Base-by-base conservation (phyloP, 2,329 filamentous ascomycete species). In the Paramyrothecium sp. region DNA sequence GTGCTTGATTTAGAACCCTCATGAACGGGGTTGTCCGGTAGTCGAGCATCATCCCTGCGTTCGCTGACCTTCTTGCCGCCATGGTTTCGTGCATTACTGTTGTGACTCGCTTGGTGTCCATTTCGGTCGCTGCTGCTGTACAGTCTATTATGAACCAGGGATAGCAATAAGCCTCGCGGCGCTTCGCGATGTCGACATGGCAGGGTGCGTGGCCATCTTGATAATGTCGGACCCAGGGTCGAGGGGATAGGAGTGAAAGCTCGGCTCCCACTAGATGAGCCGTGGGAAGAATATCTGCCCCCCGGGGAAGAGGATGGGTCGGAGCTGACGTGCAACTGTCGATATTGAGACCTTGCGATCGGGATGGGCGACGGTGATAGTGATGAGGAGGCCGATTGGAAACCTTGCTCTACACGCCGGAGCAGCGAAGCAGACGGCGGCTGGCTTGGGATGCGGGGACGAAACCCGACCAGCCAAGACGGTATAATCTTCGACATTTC, bases 401-500 rank as follows among this genome's bases (percentile, higher is more conserved):
- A 30, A 30, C 26, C 26, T 4, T 30, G 47, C 7, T 21, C 19
- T 23, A 20, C 19, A 23, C 16, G 47, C 12, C 47, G 4, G 19
- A 20, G 47, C 7, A 23, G 19, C 16, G 33, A n/a, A n/a, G n/a
- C 30, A 41, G 10, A 61, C 56, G 63, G 61, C 55, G 63, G 60
- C 55, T 59, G 65, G 61, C 61, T 61, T 61, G 65, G 63, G 61
- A 68, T 67, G 58, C 70, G 66, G 56, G 72, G 64, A 62, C 67
- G 70, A 66, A 71, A 71, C 65, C 71, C 69, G 56, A 71, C 60
- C 62, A 71, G 67, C 71, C 71, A 70, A 60, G 69, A 69, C 58
- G 70, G 68, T 59, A 71, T 67, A 64, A 65, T 69, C 69, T 71
- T 76, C 70, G 74, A 73, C 75, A 78, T 78, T 63, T 69, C 72